Conservation (phyloP, 2,329 filamentous ascomycete genomes). For the Metarhizium robertsii region DNA sequence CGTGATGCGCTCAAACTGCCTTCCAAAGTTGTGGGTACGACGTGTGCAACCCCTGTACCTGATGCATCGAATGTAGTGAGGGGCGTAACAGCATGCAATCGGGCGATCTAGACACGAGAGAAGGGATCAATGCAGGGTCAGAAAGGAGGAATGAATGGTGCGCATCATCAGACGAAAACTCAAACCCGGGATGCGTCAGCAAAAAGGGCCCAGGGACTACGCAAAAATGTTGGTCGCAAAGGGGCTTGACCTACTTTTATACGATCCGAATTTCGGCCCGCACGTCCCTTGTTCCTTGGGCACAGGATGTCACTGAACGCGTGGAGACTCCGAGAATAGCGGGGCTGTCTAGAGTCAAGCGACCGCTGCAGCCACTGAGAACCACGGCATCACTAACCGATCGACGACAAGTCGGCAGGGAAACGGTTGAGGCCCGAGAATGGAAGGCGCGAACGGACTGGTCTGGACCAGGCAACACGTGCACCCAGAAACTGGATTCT, state of each 20-base stretch:
- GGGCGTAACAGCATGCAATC: background rate
- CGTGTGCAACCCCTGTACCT: background rate
- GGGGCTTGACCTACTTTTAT: background rate
- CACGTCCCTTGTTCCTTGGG: background rate
- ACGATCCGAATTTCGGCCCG: no score
- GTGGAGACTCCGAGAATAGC: background rate
- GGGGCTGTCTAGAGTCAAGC: background rate
- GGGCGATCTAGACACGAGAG: background rate
- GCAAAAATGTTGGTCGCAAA: no score
- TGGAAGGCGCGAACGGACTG: background rate
- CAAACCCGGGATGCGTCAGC: no score
- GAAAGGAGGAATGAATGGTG: background rate
- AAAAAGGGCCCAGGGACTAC: no score
- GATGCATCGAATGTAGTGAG: background rate
- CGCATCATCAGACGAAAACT: no score
- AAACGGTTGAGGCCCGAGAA: background rate
- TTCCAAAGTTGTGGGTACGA: background rate
- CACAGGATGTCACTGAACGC: no score
- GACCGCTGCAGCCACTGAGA: background rate
- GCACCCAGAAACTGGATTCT: no score
- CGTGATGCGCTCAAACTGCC: background rate
- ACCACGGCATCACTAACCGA: background rate
- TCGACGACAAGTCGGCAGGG: no score
- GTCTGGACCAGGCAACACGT: no score
- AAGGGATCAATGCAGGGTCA: background rate